Conservation (phyloP, 2,329 filamentous ascomycete species). For the Nigrograna mackinnonii region DNA sequence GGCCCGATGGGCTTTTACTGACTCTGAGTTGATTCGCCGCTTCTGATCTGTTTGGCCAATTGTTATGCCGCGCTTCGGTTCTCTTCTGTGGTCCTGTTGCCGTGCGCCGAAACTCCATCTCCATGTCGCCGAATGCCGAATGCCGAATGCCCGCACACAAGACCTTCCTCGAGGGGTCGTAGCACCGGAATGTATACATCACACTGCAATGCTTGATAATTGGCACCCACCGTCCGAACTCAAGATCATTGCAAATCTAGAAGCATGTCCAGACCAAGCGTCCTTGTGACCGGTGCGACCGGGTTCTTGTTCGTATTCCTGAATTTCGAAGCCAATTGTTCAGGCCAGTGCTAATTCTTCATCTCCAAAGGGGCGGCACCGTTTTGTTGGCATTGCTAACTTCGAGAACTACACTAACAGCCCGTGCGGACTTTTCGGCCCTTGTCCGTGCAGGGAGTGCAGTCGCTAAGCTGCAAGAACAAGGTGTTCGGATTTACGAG, state of each 20-base stretch:
- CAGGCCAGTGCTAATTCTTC: background rate
- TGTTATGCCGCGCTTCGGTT: too few relatives aligned
- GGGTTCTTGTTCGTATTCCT: slow-evolving; percentile 3
- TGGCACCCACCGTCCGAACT: background rate
- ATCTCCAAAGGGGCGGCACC: background rate
- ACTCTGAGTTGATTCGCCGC: too few relatives aligned
- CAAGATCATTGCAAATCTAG: background rate
- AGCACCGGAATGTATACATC: too few relatives aligned
- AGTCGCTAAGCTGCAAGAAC: background rate
- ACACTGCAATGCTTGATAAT: too few relatives aligned
- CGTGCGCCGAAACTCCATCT: too few relatives aligned
- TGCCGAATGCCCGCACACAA: too few relatives aligned
- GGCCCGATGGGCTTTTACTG: too few relatives aligned
- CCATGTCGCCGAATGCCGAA: too few relatives aligned
- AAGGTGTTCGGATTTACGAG: background rate
- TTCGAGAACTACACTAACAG: background rate
- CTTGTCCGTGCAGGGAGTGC: slow-evolving; percentile 2
- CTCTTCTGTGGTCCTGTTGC: too few relatives aligned
- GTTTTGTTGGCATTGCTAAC: background rate
- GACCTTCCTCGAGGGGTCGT: too few relatives aligned
- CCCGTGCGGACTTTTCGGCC: background rate
- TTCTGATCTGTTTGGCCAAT: too few relatives aligned
- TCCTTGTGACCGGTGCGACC: slow-evolving; percentile 5
- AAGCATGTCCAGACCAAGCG: background rate
- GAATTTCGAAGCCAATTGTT: background rate